Conservation (phyloP, 1,139 yeast species). For the Starmera stellimalicola region DNA sequence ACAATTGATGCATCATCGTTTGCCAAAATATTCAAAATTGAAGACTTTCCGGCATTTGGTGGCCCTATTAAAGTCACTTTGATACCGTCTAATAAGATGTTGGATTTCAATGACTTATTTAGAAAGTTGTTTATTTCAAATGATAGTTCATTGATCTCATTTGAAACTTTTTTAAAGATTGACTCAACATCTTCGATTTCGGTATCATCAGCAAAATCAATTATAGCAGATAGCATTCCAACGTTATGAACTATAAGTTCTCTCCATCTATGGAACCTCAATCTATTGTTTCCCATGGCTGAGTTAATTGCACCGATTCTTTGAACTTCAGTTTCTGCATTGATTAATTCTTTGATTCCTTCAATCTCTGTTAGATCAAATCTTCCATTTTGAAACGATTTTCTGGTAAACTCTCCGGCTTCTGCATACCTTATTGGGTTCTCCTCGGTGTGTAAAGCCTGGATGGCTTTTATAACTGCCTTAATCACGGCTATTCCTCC, state of each 20-base stretch:
- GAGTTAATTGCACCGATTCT: slow-evolving; percentile 66
- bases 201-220: slow-evolving; percentile 94
- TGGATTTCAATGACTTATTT: slow-evolving; percentile 45
- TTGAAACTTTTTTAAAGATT: slow-evolving; percentile 41
- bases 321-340: slow-evolving; percentile 91
- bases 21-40: slow-evolving; percentile 64
- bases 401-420: slow-evolving; percentile 82
- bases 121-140: slow-evolving; percentile 41
- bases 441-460: slow-evolving; percentile 32
- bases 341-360: slow-evolving; percentile 81
- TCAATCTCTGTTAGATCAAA: slow-evolving; percentile 75
- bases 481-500: slow-evolving; percentile 86
- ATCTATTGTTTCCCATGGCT: slow-evolving; percentile 58
- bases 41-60: slow-evolving; percentile 95
- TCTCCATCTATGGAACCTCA: slow-evolving; percentile 59
- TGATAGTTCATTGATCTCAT: slow-evolving; percentile 32
- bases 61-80: slow-evolving; percentile 74
- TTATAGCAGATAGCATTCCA: slow-evolving; percentile 76
- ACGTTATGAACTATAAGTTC: slow-evolving; percentile 49
- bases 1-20: slow-evolving; percentile 86
- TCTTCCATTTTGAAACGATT: slow-evolving; percentile 71
- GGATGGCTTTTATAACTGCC: slow-evolving; percentile 60
- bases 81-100: slow-evolving; percentile 64
- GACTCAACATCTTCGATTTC: slow-evolving; percentile 55
- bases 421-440: slow-evolving; percentile 69